A percentile compares a stretch with the other conserved stretches of the same genome.
Conservation (phyloP, 305 asterid genomes). For the Solanum hybrid region DNA sequence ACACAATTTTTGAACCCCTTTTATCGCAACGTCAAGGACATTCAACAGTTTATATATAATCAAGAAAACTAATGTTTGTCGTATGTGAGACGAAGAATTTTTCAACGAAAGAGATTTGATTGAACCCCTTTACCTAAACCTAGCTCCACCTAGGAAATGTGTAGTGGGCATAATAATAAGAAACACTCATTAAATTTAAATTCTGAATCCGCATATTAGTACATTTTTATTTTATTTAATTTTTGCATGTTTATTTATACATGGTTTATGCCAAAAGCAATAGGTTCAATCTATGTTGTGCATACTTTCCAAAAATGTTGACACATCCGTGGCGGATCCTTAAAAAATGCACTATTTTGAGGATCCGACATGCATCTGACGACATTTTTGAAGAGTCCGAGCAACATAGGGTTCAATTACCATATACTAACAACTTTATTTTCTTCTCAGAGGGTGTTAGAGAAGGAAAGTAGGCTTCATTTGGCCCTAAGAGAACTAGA, state of each 20-base stretch:
- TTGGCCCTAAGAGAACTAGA: constrained; percentile 58
- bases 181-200: neutral
- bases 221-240: neutral
- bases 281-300: neutral
- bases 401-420: neutral
- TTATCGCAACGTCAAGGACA: too few species aligned
- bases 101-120: neutral
- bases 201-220: neutral
- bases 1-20: neutral
- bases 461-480: constrained; percentile 82
- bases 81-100: neutral
- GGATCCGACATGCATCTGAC: rapidly evolving
- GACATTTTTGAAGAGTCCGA: neutral
- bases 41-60: neutral
- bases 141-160: neutral
- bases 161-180: neutral
- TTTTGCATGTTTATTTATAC: neutral
- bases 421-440: neutral
- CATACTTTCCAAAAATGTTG: neutral
- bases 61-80: neutral
- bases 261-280: neutral
- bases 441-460: constrained; percentile 54
- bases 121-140: neutral
- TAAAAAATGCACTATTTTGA: neutral
- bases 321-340: neutral